These are phyloP conservation scores for Beauveria medogensis DNA, from an alignment of 2,329 filamentous ascomycete genomes.

Conservation along the genomic window DNA sequence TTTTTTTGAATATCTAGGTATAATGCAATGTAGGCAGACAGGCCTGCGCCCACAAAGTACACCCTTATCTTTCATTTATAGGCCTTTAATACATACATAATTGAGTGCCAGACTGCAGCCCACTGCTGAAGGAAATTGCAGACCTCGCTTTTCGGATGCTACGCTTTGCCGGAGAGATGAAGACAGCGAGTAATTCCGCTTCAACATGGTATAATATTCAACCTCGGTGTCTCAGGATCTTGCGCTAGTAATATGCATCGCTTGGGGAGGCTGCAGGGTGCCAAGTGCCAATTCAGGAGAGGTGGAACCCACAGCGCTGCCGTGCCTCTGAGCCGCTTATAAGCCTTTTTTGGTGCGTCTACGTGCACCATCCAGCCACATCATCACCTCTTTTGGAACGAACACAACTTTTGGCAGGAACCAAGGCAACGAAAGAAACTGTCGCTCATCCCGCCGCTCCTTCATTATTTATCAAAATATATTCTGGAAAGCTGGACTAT, in stretches of 20 bases:
- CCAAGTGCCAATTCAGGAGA: neutral
- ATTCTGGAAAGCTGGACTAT: neutral
- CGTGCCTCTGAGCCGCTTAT: neutral
- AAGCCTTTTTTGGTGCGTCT: neutral
- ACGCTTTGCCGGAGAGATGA: neutral
- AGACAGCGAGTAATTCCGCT: neutral
- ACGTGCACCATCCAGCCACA: neutral
- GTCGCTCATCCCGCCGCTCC: neutral
- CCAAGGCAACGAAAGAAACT: neutral
- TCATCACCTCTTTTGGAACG: constrained; percentile 3
- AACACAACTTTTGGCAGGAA: neutral
- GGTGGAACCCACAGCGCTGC: neutral
- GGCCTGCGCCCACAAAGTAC: neutral
- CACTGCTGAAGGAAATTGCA: neutral
- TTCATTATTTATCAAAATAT: neutral
- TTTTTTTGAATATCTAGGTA: neutral
- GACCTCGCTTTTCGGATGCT: neutral
- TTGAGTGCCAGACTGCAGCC: neutral
- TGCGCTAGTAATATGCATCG: neutral
- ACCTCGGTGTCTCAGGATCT: neutral
- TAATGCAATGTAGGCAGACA: neutral
- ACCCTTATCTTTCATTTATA: constrained; percentile 3
- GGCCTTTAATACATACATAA: constrained; percentile 3
- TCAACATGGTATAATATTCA: too few species aligned
- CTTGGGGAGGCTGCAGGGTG: neutral